Conservation (phyloP, 371 early-diverging fungal genomes). For the Syncephalastrum monosporum region DNA sequence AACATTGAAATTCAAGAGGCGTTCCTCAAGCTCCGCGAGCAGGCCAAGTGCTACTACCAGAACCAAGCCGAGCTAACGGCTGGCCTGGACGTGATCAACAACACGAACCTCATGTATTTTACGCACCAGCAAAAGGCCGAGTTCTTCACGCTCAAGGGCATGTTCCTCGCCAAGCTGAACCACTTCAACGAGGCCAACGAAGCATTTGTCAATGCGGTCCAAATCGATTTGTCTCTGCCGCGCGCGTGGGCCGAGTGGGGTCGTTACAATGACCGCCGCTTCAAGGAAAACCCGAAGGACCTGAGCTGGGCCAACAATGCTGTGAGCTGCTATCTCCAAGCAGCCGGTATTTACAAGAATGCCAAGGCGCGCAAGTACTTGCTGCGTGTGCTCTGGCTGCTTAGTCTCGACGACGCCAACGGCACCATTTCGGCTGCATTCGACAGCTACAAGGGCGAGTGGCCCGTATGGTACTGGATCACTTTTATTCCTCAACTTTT, state of each 20-base stretch:
- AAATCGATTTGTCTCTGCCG: constrained; percentile 85
- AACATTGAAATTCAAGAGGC: constrained; percentile 99
- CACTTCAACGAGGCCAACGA: constrained; percentile 89
- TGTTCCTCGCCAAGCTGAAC: constrained; percentile 87
- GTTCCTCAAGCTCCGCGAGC: constrained; percentile 96
- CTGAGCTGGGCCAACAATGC: constrained; percentile 89
- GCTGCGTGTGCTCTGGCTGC: constrained; percentile 90
- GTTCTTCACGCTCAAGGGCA: constrained; percentile 95
- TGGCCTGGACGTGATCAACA: constrained; percentile 97
- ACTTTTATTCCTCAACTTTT: constrained; percentile 97
- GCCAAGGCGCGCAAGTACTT: constrained; percentile 88
- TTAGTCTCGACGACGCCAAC: constrained; percentile 86
- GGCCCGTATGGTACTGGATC: constrained; percentile 97
- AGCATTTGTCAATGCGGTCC: constrained; percentile 93
- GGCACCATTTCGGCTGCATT: constrained; percentile 79
- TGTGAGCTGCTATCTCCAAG: constrained; percentile 96
- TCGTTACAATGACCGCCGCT: constrained; percentile 89
- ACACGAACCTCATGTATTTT: constrained; percentile 97
- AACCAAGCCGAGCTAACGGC: constrained; percentile 82
- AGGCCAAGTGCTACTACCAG: constrained; percentile 96
- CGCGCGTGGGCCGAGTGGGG: constrained; percentile 99
- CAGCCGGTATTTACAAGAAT: constrained; percentile 86
- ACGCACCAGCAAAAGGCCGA: constrained; percentile 94
- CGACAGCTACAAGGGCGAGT: constrained; percentile 87
- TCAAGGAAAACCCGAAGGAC: constrained; percentile 80